Evolutionary conservation across 2,329 filamentous ascomycete genomes (phyloP), one percentile per base, ranked within the genome.

Genomic region (Knoxdaviesia capensis): DNA sequence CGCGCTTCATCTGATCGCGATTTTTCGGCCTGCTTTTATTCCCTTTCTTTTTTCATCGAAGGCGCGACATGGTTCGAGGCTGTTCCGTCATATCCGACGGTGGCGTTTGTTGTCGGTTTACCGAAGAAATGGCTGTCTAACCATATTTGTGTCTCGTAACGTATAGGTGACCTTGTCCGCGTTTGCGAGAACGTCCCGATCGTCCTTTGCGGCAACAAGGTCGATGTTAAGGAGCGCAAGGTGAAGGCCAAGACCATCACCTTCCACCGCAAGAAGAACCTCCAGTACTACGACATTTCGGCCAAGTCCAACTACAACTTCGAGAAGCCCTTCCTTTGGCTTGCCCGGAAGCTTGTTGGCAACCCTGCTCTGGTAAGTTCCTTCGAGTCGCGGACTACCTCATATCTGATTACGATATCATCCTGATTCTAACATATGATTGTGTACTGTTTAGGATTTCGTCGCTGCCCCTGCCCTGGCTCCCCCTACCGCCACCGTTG

Each of bases 301-400:
- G 90, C 90, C 66, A 98, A 96, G 74, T 94, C 87, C 59, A 96
- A 96, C 76, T 96, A 98, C 72, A 96, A 96, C 79, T 96, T 96
- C 65, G 88, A 96, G 80, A 98, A 96, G 78, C 88, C 88, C 49
- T 96, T 98, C 84, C 80, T 96, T 56, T 96, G 90, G 90, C 80
- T 98, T 56, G 88, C 87, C 54, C 80, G 90, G 64, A 98, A 98
- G 79, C 79, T 98, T 45, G 87, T 94, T 54, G 90, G 88, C 65
- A 96, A 96, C 74, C 71, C 84, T 56, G 64, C 68, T 57, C 66
- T 94, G 61, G 83, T 90, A 68, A 54, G 80, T 66, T 43, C 9
- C 34, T n/a, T 10, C 10, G 29, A 10, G 4, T 20, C 32, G 34
- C n/a, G 20, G 20, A 20, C 20, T 20, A 20, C 20, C 20, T 20